These are phyloP conservation scores for Exophiala spinifera DNA, from an alignment of 2,329 filamentous ascomycete species.

Conservation along the genomic window DNA sequence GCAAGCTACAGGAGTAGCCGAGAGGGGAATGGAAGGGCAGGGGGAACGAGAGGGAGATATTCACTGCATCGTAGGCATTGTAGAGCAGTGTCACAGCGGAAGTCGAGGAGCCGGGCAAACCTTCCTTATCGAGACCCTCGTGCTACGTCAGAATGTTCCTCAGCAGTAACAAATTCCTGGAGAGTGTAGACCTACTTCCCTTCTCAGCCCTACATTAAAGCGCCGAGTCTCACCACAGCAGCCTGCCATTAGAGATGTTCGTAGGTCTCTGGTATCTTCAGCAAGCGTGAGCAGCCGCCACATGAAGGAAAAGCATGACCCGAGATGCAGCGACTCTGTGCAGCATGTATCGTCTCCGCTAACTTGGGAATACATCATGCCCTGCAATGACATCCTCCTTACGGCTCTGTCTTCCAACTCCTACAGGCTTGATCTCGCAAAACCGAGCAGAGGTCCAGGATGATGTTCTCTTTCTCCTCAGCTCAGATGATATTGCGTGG, in stretches of 20 bases:
- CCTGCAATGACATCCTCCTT: slow-evolving; percentile 6
- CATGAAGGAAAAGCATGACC: too few species aligned
- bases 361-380: not conserved
- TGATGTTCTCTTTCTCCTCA: too few species aligned
- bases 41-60: not conserved
- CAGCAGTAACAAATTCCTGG: not conserved
- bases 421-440: slow-evolving; percentile 7
- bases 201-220: too few species aligned
- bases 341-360: slow-evolving; percentile 2
- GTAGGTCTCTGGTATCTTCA: too few species aligned
- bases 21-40: slow-evolving; percentile 1
- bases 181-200: too few species aligned
- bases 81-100: not conserved
- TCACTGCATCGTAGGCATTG: not conserved
- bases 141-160: not conserved
- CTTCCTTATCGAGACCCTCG: not conserved
- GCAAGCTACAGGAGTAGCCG: slow-evolving; percentile 16
- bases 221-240: too few species aligned
- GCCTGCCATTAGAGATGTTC: too few species aligned
- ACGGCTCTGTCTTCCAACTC: slow-evolving; percentile 9
- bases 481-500: too few species aligned
- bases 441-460: too few species aligned
- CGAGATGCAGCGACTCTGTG: too few species aligned
- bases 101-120: not conserved
- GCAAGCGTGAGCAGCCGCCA: too few species aligned